Evolutionary conservation across 805 yeast species (phyloP), one percentile per base, ranked within the genome.

Genomic region (Scheffersomyces coipomensis): DNA sequence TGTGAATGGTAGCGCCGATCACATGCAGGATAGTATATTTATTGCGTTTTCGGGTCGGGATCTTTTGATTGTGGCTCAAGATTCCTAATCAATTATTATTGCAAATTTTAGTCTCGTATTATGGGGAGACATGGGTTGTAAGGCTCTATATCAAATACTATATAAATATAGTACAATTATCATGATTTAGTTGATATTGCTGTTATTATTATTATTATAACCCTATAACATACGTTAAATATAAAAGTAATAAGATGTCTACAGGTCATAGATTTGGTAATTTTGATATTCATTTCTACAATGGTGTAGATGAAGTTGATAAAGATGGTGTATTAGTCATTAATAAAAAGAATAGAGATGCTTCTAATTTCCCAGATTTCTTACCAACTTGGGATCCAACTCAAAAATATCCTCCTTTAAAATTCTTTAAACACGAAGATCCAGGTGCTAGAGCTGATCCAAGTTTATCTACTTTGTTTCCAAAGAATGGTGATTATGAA

Each of bases 391-490:
- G 85, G 85, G 78, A 81, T 53, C 81, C 81, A n/a, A 64, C 55
- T 16, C 73, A 78, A 51, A 74, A 75, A 48, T 71, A 60, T 51
- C 71, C 68, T 12, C 75, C 81, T 12, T 66, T 75, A 47, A 70
- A 73, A 48, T 76, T 76, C 40, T 80, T 78, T 62, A 78, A 76
- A 52, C 75, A 67, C 52, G 58, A 58, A 23, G 90, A 84, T 51
- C 79, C 82, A n/a, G 89, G 83, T n/a, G 58, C 66, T 21, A 66
- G 74, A 39, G 89, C 84, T n/a, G 84, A 83, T 53, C 75, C 79
- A n/a, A 45, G 58, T 2, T 70, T 78, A 38, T 68, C 71, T 18
- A 74, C 71, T 49, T 66, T 83, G 40, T 73, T 81, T 48, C 76
- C 77, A n/a, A 38, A 57, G 37, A 49, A 39, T 44, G 58, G 24